Base-by-base conservation (phyloP, 257 asterid species). In the Gentiana macrophylla region DNA sequence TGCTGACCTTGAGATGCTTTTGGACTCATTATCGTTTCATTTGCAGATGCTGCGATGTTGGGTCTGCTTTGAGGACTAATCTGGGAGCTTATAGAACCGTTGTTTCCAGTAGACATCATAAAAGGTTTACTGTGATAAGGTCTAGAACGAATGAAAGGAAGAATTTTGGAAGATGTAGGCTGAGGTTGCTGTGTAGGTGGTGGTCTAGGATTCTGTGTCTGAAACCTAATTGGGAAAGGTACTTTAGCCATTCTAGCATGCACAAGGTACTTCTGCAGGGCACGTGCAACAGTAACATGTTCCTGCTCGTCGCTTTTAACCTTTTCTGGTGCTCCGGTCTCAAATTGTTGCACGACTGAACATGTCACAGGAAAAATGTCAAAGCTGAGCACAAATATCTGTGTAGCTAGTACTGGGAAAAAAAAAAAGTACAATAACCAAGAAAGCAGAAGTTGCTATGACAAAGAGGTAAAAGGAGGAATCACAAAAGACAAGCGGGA, bases 221-320 rank as follows among this genome's bases (percentile, higher is more conserved):
- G 97, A 59, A 88, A 88, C 61, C 80, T 85, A 37, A 85, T 83
- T 3, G 94, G 99, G 63, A 92, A 83, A n/a, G 84, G 53, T 65
- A 70, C 24, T 64, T 74, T 80, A 12, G 85, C 86, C 67, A 75
- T 53, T 70, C 79, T 82, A 35, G 92, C 95, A 68, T 77, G 81
- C 15, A 72, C 53, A 52, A 84, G 75, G 68, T 80, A 92, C 78
- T 68, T 83, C 65, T 88, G 94, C 61, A 92, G 76, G 24, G 97
- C 97, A 47, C 95, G 88, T 56, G 95, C 97, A 48, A 85, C 95
- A 1, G 84, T 84, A 62, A 83, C 88, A 47, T 92, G 99, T 79
- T 92, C 99, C 66, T 81, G 95, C 77, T 88, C 97, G 49, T 92
- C 99, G 59, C 63, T 85, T 50, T 70, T 81, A 58, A 53, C 56